Evolutionary conservation across 805 yeast genomes (phyloP).

Genomic region (Isabelozyma pseudorhagii): DNA sequence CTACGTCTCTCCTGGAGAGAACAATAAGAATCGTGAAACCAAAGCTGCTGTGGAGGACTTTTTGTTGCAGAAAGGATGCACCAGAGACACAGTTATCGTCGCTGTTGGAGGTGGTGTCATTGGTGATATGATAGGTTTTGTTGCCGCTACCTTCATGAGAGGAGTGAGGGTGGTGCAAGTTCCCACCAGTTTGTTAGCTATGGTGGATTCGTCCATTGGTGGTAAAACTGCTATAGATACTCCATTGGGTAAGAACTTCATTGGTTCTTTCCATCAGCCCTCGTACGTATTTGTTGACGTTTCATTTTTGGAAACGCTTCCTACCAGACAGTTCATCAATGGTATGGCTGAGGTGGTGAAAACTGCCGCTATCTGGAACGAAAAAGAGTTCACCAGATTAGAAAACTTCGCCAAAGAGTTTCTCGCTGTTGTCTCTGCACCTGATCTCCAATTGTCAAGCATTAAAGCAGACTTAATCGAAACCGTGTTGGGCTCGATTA

Average conservation of each 20-base stretch:
- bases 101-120: slow-evolving; percentile 99
- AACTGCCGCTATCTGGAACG: slow-evolving; percentile 98
- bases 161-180: slow-evolving; percentile 92
- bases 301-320: slow-evolving; percentile 80
- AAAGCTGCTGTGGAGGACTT: slow-evolving; percentile 93
- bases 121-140: slow-evolving; percentile 98
- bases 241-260: slow-evolving; percentile 89
- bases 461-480: slow-evolving; percentile 73
- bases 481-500: slow-evolving; percentile 80
- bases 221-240: slow-evolving; percentile 99
- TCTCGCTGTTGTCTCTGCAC: slow-evolving; percentile 54
- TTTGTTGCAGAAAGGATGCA: slow-evolving; percentile 78
- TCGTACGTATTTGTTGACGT: slow-evolving; percentile 83
- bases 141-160: slow-evolving; percentile 99
- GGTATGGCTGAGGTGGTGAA: slow-evolving; percentile 98
- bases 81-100: slow-evolving; percentile 89
- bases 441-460: slow-evolving; percentile 50
- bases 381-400: slow-evolving; percentile 76
- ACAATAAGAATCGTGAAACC: slow-evolving; percentile 81
- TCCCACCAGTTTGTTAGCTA: slow-evolving; percentile 89
- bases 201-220: slow-evolving; percentile 98
- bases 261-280: slow-evolving; percentile 99
- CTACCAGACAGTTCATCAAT: slow-evolving; percentile 90
- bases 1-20: slow-evolving; percentile 88
- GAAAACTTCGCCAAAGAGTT: slow-evolving; percentile 73